Evolutionary conservation across 1,284 basidiomycete genomes (phyloP).

Genomic region (Sporisorium iseilematis-ciliati): DNA sequence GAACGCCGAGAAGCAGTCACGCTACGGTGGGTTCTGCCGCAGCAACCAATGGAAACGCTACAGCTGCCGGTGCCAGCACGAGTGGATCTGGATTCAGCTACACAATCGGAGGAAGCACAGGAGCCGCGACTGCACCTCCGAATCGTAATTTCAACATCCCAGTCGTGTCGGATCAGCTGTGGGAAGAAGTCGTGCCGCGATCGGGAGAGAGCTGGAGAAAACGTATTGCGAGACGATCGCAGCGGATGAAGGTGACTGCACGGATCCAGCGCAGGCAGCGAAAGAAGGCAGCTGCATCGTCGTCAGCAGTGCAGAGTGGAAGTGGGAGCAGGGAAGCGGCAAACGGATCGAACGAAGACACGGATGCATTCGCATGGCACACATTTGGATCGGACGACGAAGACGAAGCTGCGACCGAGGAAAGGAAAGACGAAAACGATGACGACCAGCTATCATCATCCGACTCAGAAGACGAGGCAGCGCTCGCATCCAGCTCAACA

Average conservation of each 20-base stretch:
- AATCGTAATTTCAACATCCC: conserved; percentile 45
- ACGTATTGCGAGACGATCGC: conserved; percentile 29
- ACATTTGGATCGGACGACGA: conserved; percentile 35
- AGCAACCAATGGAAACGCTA: conserved; percentile 4
- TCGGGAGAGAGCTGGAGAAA: conserved; percentile 36
- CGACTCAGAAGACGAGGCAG: conserved; percentile 24
- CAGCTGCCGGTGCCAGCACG: background rate
- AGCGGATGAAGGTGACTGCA: conserved; percentile 15
- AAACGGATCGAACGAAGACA: background rate
- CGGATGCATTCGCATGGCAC: conserved; percentile 35
- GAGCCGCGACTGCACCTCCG: conserved; percentile 13
- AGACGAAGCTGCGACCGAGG: background rate
- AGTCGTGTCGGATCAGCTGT: conserved; percentile 46
- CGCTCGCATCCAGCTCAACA: background rate
- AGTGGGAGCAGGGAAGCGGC: background rate
- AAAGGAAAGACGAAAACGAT: conserved; percentile 19
- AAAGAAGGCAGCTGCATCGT: conserved; percentile 1
- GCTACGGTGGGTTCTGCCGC: conserved; percentile 8
- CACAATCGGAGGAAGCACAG: conserved; percentile 25
- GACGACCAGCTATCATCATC: conserved; percentile 16
- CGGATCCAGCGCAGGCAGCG: conserved; percentile 20
- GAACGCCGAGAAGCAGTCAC: conserved; percentile 11
- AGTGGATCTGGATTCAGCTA: conserved; percentile 24
- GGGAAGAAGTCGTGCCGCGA: conserved; percentile 51
- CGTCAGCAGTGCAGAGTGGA: background rate